Base-by-base conservation (phyloP, 176 grass and related monocot species). In the Eragrostis nindensis region DNA sequence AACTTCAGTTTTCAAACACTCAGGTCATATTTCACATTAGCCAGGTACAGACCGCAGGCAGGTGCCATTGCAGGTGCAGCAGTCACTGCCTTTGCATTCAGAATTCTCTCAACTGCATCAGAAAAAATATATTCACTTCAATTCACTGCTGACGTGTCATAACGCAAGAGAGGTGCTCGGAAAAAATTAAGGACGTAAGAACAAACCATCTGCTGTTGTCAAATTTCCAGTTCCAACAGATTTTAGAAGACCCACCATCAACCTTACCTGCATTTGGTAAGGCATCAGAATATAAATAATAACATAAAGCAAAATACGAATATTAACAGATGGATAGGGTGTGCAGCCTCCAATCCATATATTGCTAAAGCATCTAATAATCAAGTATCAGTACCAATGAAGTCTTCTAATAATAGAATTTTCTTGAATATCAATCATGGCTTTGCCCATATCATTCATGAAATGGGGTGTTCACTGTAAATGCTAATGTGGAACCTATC, bases 241-340 rank as follows among this genome's bases (percentile, higher is more conserved):
- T 91, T 95, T 99, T 67, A 99, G 76, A 87, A 91, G 90, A 79
- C 92, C 96, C 55, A 99, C 96, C 92, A 99, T 91, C 70, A 99
- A 72, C 73, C 96, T 91, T 57, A 99, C 90, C 96, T 99, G 86
- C 62, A 81, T 39, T 39, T 38, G 67, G 63, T 36, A 82, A 89
- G 13, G 44, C 49, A 89, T 78, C 26, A 80, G 44, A 86, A 80
- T 76, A 36, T 36, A 36, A 2, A 36, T 36, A 86, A 15, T 25
- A 64, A 25, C 60, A 52, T 45, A 49, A 78, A 48, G 45, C 5
- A 66, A 30, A 60, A 62, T 5, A 72, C 1, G 39, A 77, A 71
- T 19, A 13, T 39, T 61, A 74, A 73, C 29, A 26, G 39, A 18
- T 11, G 1, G 36, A 83, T 7, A 62, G 18, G 11, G 65, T 27